Evolutionary conservation across 1,284 basidiomycete genomes (phyloP).

Genomic region (Entoloma clypeatum): DNA sequence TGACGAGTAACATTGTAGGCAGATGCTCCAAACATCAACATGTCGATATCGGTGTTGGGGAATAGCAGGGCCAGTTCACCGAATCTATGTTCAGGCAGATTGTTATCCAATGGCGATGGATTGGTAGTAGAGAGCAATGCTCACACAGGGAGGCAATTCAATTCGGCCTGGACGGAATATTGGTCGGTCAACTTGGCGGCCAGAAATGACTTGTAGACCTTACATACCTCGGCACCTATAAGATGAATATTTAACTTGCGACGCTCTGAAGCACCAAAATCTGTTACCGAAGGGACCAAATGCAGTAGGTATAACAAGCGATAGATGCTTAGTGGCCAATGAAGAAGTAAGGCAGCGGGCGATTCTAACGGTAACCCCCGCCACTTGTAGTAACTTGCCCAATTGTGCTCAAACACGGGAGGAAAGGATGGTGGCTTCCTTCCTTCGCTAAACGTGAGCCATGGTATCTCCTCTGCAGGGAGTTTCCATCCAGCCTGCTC

Average conservation of each 20-base stretch:
- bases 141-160: constrained; percentile 42
- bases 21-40: constrained; percentile 35
- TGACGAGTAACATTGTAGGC: constrained; percentile 29
- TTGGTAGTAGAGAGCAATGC: constrained; percentile 15
- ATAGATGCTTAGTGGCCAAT: constrained; percentile 38
- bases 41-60: constrained; percentile 38
- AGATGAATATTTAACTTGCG: constrained; percentile 32
- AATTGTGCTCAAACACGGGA: constrained; percentile 30
- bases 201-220: no score
- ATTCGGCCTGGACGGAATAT: no score
- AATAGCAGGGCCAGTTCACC: constrained; percentile 39
- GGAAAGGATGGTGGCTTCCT: constrained; percentile 20
- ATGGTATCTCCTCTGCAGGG: constrained; percentile 32
- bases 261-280: no score
- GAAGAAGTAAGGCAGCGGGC: constrained; percentile 38
- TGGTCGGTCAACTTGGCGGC: no score
- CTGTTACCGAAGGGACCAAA: no score
- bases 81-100: constrained; percentile 28
- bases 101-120: constrained; percentile 3
- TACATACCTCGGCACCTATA: constrained; percentile 36
- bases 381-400: constrained; percentile 41
- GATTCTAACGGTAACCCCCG: constrained; percentile 35
- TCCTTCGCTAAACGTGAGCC: constrained; percentile 26
- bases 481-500: constrained; percentile 38
- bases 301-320: no score